Percentiles rank a stretch among this genome's conserved stretches.
phyloP scores from a whole-genome alignment of 139 green algal species.

The Micractinium conductrix region DNA sequence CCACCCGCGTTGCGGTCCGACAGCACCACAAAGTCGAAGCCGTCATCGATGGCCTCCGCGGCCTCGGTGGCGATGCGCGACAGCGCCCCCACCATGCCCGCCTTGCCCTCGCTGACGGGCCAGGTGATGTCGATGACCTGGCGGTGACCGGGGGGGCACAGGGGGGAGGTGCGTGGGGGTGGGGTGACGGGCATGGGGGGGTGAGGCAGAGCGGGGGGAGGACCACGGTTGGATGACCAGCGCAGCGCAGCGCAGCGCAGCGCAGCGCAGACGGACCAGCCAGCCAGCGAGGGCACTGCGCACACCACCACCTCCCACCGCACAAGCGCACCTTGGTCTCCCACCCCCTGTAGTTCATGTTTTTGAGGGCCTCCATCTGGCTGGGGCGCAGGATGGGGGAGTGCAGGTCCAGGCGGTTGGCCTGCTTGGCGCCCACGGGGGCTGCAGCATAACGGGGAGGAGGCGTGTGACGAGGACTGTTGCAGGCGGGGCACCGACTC shows the following conservation, averaged over 20 bases:
- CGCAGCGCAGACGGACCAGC: no score
- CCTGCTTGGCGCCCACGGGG: conserved; percentile 60
- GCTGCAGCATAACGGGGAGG: background rate
- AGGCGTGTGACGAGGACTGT: no score
- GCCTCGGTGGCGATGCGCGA: conserved; percentile 78
- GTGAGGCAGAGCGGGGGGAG: no score
- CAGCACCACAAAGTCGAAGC: conserved; percentile 82
- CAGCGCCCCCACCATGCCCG: conserved; percentile 78
- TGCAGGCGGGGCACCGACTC: no score
- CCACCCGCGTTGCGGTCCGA: conserved; percentile 14
- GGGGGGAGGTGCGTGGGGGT: no score
- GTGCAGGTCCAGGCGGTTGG: conserved; percentile 78
- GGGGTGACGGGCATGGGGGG: no score
- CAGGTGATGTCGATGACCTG: conserved; percentile 91
- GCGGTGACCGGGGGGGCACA: background rate
- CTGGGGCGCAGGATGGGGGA: conserved; percentile 84
- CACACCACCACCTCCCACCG: no score
- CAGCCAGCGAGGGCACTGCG: no score
- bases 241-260: no score
- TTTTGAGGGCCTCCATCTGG: conserved; percentile 87
- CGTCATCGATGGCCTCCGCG: conserved; percentile 77
- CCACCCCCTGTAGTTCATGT: conserved; percentile 71
- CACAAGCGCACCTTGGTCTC: conserved; percentile 66
- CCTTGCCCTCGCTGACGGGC: conserved; percentile 67
- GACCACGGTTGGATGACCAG: no score